Evolutionary conservation across 106 monocot species (phyloP).

Genomic region (Acorus gramineus): DNA sequence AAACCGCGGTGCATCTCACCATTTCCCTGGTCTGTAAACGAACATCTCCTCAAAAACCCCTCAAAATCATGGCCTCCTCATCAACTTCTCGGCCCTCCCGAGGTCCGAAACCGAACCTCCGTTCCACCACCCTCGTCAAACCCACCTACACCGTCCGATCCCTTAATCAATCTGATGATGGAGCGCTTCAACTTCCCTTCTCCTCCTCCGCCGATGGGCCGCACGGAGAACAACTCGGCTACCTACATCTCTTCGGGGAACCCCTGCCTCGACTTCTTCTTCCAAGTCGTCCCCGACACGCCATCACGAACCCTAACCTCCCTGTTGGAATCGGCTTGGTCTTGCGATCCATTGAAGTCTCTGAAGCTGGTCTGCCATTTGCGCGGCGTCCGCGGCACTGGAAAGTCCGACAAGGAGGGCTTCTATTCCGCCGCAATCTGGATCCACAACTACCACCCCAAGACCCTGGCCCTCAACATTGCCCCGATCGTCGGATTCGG

Average conservation of each 20-base stretch:
- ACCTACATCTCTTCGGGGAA: conserved; percentile 42
- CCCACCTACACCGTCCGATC: background rate
- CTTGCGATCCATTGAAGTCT: conserved; percentile 16
- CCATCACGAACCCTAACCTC: conserved; percentile 1
- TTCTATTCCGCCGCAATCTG: conserved; percentile 42
- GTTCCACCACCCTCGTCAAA: background rate
- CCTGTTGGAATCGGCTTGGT: conserved; percentile 30
- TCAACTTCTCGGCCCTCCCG: conserved; percentile 39
- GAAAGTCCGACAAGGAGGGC: conserved; percentile 31
- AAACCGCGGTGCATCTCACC: too few relatives aligned
- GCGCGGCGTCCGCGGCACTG: conserved; percentile 34
- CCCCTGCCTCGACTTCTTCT: conserved; percentile 44
- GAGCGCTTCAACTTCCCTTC: conserved; percentile 13
- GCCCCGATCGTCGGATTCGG: conserved; percentile 25
- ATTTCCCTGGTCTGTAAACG: too few relatives aligned
- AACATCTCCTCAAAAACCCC: too few relatives aligned
- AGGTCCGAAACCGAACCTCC: background rate
- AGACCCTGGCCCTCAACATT: conserved; percentile 38
- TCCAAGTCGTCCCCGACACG: conserved; percentile 33
- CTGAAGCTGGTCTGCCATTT: conserved; percentile 41
- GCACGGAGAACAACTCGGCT: conserved; percentile 39
- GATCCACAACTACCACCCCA: conserved; percentile 42
- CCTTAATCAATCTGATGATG: conserved; percentile 27
- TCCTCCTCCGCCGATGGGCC: conserved; percentile 15
- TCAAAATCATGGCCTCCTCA: too few relatives aligned